Evolutionary conservation across 2,329 filamentous ascomycete species (phyloP).

Genomic region (Colletotrichum sp.): DNA sequence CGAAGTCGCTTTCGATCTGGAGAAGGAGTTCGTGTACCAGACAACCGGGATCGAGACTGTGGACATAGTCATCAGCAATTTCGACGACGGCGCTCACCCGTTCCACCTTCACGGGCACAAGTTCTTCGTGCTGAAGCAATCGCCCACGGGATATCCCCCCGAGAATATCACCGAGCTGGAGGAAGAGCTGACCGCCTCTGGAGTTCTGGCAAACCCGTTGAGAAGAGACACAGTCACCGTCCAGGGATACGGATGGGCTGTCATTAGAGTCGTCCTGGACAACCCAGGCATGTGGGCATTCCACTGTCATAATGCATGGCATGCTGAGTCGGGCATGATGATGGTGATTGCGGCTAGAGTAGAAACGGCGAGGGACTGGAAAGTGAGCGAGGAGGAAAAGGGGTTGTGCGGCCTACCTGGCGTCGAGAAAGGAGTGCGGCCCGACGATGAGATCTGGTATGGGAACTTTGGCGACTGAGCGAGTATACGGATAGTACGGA

Average conservation of each 20-base stretch:
- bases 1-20: slow-evolving; percentile 30
- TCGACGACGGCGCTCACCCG: slow-evolving; percentile 39
- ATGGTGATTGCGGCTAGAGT: slow-evolving; percentile 59
- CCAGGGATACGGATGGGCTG: slow-evolving; percentile 58
- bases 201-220: slow-evolving; percentile 34
- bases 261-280: slow-evolving; percentile 60
- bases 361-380: slow-evolving; percentile 29
- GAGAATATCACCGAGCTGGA: slow-evolving; percentile 25
- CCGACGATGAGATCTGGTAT: slow-evolving; percentile 41
- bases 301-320: slow-evolving; percentile 66
- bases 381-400: slow-evolving; percentile 24
- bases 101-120: slow-evolving; percentile 66
- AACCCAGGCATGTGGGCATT: slow-evolving; percentile 65
- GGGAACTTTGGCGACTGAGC: slow-evolving; percentile 28
- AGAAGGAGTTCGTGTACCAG: slow-evolving; percentile 21
- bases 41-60: slow-evolving; percentile 12
- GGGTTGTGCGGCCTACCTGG: slow-evolving; percentile 34
- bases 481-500: neutral
- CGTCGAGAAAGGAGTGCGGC: slow-evolving; percentile 35
- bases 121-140: slow-evolving; percentile 52
- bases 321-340: slow-evolving; percentile 60
- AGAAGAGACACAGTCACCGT: slow-evolving; percentile 52
- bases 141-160: slow-evolving; percentile 38
- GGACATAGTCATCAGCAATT: slow-evolving; percentile 36
- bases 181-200: slow-evolving; percentile 21